Conservation (phyloP, 2,329 filamentous ascomycete species). For the Pseudocercospora pini-densiflorae region DNA sequence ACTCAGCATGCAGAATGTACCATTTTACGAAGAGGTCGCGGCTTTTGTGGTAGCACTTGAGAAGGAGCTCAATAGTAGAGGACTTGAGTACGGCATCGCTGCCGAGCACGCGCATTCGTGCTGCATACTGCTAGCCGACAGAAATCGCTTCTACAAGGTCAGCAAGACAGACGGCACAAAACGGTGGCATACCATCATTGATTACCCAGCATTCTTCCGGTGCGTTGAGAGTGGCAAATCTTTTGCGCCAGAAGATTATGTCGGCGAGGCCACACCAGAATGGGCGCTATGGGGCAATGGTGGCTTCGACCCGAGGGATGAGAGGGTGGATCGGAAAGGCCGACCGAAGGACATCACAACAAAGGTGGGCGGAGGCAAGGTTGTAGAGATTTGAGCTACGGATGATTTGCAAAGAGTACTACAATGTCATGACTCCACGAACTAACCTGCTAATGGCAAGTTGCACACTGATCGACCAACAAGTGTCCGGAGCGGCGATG, state of each 20-base stretch:
- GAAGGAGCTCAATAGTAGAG: slow-evolving; percentile 67
- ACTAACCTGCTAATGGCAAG: no score
- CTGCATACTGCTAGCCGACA: slow-evolving; percentile 80
- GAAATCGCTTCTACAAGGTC: slow-evolving; percentile 71
- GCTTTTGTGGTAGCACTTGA: slow-evolving; percentile 81
- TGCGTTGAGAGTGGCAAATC: slow-evolving; percentile 69
- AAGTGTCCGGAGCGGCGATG: no score
- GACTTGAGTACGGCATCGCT: slow-evolving; percentile 84
- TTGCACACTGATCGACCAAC: no score
- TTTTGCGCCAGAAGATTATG: slow-evolving; percentile 89
- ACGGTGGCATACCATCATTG: slow-evolving; percentile 84
- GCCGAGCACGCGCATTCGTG: slow-evolving; percentile 96
- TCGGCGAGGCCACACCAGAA: slow-evolving; percentile 80
- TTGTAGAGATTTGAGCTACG: slow-evolving; percentile 2
- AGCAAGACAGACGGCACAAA: slow-evolving; percentile 54
- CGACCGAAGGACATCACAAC: slow-evolving; percentile 30
- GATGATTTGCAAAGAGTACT: no score
- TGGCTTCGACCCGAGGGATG: slow-evolving; percentile 89
- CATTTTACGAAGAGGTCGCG: slow-evolving; percentile 89
- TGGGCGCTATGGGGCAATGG: slow-evolving; percentile 96
- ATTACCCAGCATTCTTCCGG: slow-evolving; percentile 87
- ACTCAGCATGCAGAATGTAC: slow-evolving; percentile 95
- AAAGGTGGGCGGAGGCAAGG: slow-evolving; percentile 15
- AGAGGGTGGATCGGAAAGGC: slow-evolving; percentile 85
- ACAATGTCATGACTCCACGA: no score